Evolutionary conservation across 345 rosid genomes (phyloP), one percentile per base, ranked within the genome.

Genomic region (Fremontodendron californicum): DNA sequence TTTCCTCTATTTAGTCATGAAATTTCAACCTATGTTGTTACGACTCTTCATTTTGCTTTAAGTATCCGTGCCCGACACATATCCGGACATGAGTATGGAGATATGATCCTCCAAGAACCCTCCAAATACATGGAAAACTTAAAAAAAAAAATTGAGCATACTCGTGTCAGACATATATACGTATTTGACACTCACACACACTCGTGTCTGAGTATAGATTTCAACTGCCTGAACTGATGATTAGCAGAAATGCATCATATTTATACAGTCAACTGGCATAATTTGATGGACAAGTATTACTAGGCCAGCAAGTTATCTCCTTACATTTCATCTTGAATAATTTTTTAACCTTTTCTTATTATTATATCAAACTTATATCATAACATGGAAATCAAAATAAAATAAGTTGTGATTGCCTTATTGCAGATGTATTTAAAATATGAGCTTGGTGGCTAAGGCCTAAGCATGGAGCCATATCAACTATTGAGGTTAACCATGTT

Each of bases 351-450:
- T 5, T 73, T 27, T 19, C 7, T 71, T 8, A 3, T 58, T 25
- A 4, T 58, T 27, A 12, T 58, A 27, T n/a, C 37, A 27, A 58
- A 58, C n/a, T 21, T 27, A 23, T 31, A 62, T 33, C 57, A 16
- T 19, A 5, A 45, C 43, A 37, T 21, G 48, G 29, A 72, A 52
- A 35, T 72, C 0, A 18, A 23, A 57, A 58, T 25, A n/a, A 25
- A 74, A 48, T 2, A 3, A 27, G 66, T 16, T 58, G n/a, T 23
- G 65, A 42, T 58, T 25, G 35, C 54, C 15, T 40, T 74, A 16
- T 39, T 73, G 76, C 66, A 73, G 76, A 73, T 74, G 64, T 19
- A 71, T 49, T 15, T 19, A 4, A 58, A 74, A 18, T 40, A 40
- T 39, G 77, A 37, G 23, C 9, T 21, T 21, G 52, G 49, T 40